Evolutionary conservation across 371 early-diverging fungal species (phyloP), one percentile per base, ranked within the genome.

Genomic region (Paraphysoderma sedebokerense): DNA sequence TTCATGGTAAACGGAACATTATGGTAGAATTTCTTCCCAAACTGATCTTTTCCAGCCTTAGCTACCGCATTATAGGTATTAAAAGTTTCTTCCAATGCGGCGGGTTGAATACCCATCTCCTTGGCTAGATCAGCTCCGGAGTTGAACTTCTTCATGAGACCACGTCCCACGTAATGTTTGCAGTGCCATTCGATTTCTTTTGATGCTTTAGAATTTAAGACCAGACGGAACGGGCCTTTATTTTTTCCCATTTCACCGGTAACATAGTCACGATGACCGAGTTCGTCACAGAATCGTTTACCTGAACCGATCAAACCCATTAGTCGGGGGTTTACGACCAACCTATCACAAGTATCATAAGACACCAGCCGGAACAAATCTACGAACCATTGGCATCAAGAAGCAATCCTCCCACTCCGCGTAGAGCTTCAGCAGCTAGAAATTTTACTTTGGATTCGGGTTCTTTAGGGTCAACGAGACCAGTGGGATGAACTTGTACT

Each of bases 401-500:
- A 36, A 93, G 63, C n/a, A 93, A 52, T 65, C 92, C 95, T 61
- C 92, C 95, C 47, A 77, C 83, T 59, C 95, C 95, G 62, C 95
- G 91, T 44, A 93, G 79, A 13, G 95, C 92, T 68, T 93, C 92
- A 17, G 95, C 92, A 47, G 92, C 92, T 59, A 86, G 66, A 58
- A 86, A 82, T 67, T 85, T 85, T 59, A 81, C 80, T 54, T 80
- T 78, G 51, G 85, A 85, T 54, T 83, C 77, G 30, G 92, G 92
- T 37, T 91, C 92, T 35, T 77, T 76, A 38, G 86, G 83, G 57
- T 87, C 85, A 27, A 92, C 91, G 39, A 92, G 65, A 59, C 95
- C 95, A 23, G 95, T 93, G 38, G 95, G 95, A 57, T 93, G 92
- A 28, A 93, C 92, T 65, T 93, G 95, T 40, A 93, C 87, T 65